phyloP scores from a whole-genome alignment of 2,329 filamentous ascomycete species.

The Septoria linicola region DNA sequence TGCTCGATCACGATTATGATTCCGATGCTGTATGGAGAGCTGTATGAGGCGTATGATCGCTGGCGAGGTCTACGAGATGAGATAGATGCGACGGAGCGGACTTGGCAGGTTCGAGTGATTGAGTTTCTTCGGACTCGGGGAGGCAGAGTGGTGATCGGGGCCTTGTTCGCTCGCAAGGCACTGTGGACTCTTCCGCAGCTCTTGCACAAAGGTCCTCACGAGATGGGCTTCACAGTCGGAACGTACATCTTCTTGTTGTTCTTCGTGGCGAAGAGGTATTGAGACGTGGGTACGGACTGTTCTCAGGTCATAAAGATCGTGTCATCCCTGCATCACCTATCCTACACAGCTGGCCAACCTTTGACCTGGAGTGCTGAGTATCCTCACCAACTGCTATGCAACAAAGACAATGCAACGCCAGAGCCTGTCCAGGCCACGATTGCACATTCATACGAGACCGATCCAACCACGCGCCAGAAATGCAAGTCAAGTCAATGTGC shows the following conservation, averaged over 20 bases:
- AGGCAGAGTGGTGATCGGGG: not conserved
- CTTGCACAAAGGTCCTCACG: not conserved
- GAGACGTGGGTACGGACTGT: not conserved
- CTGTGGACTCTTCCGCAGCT: not conserved
- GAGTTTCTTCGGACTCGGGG: not conserved
- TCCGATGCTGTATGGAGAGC: not conserved
- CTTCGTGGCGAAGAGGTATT: not conserved
- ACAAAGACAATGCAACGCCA: slow-evolving; percentile 7
- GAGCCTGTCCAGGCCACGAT: not conserved
- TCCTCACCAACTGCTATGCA: slow-evolving; percentile 3
- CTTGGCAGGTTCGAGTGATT: not conserved
- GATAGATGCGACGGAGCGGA: no score
- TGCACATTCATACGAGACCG: not conserved
- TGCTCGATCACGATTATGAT: not conserved
- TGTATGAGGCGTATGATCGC: not conserved
- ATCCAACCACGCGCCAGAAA: slow-evolving; percentile 4
- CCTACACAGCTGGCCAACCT: slow-evolving; percentile 7
- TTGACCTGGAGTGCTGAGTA: slow-evolving; percentile 1
- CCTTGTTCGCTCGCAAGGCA: not conserved
- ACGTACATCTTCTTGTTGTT: not conserved
- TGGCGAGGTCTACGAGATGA: not conserved
- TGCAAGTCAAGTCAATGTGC: not conserved
- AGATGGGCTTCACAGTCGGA: not conserved
- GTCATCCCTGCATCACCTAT: not conserved
- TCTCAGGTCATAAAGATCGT: slow-evolving; percentile 1